Evolutionary conservation across 768 basidiomycete species (phyloP).

Genomic region (Suillus placidus): DNA sequence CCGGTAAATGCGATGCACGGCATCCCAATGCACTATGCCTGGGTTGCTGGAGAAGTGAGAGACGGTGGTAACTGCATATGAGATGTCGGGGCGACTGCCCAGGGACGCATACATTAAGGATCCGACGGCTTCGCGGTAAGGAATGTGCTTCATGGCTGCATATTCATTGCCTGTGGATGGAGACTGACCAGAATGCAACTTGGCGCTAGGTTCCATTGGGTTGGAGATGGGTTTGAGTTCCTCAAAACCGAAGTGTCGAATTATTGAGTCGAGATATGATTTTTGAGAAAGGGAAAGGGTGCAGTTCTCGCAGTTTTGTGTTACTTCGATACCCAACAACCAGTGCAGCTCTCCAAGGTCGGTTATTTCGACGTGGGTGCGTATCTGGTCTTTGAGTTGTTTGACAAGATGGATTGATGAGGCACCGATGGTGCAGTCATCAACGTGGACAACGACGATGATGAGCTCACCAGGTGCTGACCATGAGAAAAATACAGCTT

Average conservation of each 20-base stretch:
- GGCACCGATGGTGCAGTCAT: slow-evolving; percentile 37
- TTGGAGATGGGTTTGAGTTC: neutral
- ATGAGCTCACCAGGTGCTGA: slow-evolving; percentile 8
- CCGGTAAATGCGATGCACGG: no score
- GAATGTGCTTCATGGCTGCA: no score
- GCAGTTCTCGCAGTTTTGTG: slow-evolving; percentile 17
- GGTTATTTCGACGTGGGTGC: slow-evolving; percentile 32
- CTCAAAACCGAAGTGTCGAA: neutral
- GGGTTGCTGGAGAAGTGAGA: no score
- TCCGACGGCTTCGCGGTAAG: no score
- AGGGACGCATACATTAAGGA: no score
- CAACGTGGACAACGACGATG: slow-evolving; percentile 27
- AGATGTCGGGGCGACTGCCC: no score
- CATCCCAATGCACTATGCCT: no score
- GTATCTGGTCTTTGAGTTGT: slow-evolving; percentile 23
- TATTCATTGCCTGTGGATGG: no score
- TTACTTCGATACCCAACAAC: slow-evolving; percentile 38
- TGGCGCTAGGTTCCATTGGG: no score
- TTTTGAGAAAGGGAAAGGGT: slow-evolving; percentile 26
- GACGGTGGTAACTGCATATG: no score
- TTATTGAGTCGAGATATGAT: neutral
- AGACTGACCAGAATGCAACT: no score
- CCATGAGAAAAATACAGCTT: slow-evolving; percentile 24
- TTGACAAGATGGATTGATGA: slow-evolving; percentile 1
- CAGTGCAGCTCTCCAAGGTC: slow-evolving; percentile 31